These are phyloP conservation scores for Pulveroboletus frians DNA, from an alignment of 768 basidiomycete genomes.

Conservation along the genomic window DNA sequence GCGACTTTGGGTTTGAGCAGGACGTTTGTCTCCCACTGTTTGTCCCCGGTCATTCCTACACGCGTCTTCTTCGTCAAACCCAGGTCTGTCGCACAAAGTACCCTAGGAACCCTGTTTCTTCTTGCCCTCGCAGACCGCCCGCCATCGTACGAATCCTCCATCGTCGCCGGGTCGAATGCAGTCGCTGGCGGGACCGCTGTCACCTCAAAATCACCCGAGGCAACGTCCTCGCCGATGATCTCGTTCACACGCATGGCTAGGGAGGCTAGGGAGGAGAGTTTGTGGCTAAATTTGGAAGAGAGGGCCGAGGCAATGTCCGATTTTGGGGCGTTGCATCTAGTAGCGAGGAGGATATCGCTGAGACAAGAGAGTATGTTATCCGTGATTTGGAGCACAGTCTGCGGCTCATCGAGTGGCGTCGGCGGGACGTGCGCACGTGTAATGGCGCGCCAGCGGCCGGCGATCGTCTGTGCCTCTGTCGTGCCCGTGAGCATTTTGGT, in stretches of 20 bases:
- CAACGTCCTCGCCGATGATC: conserved; percentile 29
- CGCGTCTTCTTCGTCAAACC: conserved; percentile 31
- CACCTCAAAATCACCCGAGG: conserved; percentile 30
- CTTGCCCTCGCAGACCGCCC: too few species aligned
- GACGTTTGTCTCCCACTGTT: conserved; percentile 12
- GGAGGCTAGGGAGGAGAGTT: conserved; percentile 40
- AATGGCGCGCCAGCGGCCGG: conserved; percentile 36
- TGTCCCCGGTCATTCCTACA: background rate
- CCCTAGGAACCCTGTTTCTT: conserved; percentile 10
- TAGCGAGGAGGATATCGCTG: conserved; percentile 25
- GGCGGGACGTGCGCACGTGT: conserved; percentile 31
- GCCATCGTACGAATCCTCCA: conserved; percentile 24
- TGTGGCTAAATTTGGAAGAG: conserved; percentile 36
- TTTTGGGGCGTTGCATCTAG: conserved; percentile 22
- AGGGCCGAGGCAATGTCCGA: conserved; percentile 20
- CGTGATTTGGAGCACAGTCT: conserved; percentile 22
- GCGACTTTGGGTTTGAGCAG: conserved; percentile 37
- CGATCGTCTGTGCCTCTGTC: conserved; percentile 31
- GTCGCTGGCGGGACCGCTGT: too few species aligned
- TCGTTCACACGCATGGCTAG: conserved; percentile 45
- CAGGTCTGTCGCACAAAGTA: conserved; percentile 36
- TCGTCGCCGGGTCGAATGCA: conserved; percentile 7
- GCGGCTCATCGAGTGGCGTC: conserved; percentile 19
- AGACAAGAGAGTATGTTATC: conserved; percentile 23
- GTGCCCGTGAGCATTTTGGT: conserved; percentile 1